These are phyloP conservation scores for Metschnikowia peoriensis DNA, from an alignment of 805 yeast species.

Conservation along the genomic window DNA sequence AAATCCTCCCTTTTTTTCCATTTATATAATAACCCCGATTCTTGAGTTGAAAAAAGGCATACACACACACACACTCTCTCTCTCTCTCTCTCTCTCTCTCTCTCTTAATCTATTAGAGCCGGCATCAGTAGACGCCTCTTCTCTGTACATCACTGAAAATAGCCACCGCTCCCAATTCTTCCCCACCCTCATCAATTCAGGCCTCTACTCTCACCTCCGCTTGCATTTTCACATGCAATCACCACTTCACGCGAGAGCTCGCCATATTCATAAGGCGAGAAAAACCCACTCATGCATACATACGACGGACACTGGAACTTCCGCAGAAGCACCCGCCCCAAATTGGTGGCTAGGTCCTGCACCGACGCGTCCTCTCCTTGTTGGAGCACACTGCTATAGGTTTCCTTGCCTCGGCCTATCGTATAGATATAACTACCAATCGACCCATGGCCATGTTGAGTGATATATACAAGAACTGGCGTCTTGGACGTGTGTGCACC, in stretches of 20 bases:
- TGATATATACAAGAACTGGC: conserved; percentile 32
- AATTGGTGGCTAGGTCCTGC: conserved; percentile 43
- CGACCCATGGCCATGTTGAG: conserved; percentile 22
- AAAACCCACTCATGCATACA: conserved; percentile 42
- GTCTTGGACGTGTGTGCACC: conserved; percentile 11
- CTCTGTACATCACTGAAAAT: neutral
- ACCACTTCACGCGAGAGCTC: conserved; percentile 15
- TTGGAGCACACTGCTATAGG: conserved; percentile 43
- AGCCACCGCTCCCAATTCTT: neutral
- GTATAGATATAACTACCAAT: conserved; percentile 48
- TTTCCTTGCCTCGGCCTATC: conserved; percentile 26
- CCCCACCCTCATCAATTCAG: neutral
- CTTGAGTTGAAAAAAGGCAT: no score
- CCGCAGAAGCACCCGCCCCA: conserved; percentile 41
- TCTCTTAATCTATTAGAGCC: no score
- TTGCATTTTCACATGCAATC: conserved; percentile 5
- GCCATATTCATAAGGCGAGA: conserved; percentile 20
- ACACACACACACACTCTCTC: no score
- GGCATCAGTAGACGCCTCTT: no score
- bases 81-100: no score
- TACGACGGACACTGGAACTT: conserved; percentile 44
- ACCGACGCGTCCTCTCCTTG: conserved; percentile 40
- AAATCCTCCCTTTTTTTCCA: no score
- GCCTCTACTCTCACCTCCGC: neutral
- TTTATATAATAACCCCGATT: no score